Evolutionary conservation across 75 land plant genomes (phyloP), one percentile per base, ranked within the genome.

Genomic region (Ceratopteris richardii): DNA sequence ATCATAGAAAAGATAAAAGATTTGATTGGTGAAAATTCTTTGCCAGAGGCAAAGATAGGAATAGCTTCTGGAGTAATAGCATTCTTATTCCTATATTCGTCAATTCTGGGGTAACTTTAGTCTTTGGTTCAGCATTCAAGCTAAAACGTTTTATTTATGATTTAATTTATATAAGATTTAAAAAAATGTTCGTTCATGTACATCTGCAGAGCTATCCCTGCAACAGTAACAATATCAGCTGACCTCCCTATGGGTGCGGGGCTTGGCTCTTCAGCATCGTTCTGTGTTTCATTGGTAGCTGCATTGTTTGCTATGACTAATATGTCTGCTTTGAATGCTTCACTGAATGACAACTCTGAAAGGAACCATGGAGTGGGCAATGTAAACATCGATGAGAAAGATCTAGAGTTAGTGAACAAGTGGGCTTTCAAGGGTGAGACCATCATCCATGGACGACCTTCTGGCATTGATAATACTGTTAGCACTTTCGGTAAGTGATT

Each of bases 391-490:
- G 65, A 56, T 4, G 77, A 85, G 42, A 63, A 22, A 17, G 83
- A 80, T 0, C 65, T 73, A 27, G 84, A 80, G 10, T 29, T 92
- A 55, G 72, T 92, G 13, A 92, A 88, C 73, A 88, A 75, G 50
- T 93, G 98, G 98, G 98, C 98, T 26, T 88, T 93, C 66, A 86
- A 93, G 74, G 98, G 94, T 19, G 98, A 93, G 56, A 90, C 86
- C 54, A 85, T 93, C 58, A 82, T 93, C 48, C 98, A 93, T 71
- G 98, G 98, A 19, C 83, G 74, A 63, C 98, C 98, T 27, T 93
- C 98, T 39, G 98, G 98, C 46, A 80, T 93, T 27, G 98, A 93
- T 78, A 93, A 88, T 65, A 80, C 95, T 17, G 98, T 93, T 0
- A 88, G 86, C 77, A 77, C 90, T 61, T 88, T 53, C 70, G 98